Evolutionary conservation across 441 rosid genomes (phyloP).

Genomic region (Hura crepitans): DNA sequence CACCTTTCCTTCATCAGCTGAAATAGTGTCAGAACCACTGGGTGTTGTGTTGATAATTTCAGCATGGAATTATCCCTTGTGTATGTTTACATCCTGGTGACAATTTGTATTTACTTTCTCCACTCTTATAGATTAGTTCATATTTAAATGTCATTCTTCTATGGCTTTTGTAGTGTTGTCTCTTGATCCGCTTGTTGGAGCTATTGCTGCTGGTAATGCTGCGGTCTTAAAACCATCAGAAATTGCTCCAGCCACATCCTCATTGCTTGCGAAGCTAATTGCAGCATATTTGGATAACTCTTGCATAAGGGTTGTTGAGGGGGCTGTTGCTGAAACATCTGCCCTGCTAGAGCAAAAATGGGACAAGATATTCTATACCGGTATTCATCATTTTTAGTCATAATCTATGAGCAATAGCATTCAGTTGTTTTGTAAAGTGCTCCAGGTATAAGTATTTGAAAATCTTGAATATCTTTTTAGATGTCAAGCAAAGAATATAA

Average conservation of each 20-base stretch:
- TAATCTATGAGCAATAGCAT: neutral
- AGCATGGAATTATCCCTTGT: slow-evolving; percentile 71
- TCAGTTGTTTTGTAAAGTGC: neutral
- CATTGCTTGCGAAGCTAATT: slow-evolving; percentile 50
- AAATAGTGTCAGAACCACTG: slow-evolving; percentile 65
- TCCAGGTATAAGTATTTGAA: neutral
- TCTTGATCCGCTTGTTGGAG: slow-evolving; percentile 73
- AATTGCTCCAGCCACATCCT: slow-evolving; percentile 57
- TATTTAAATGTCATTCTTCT: slow-evolving; percentile 7
- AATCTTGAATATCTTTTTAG: neutral
- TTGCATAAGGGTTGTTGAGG: slow-evolving; percentile 59
- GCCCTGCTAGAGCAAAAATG: slow-evolving; percentile 73
- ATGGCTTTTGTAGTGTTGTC: slow-evolving; percentile 46
- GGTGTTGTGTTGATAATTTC: slow-evolving; percentile 72
- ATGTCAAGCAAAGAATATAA: neutral
- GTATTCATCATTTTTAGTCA: slow-evolving; percentile 28
- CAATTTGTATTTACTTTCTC: neutral
- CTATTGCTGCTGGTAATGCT: slow-evolving; percentile 75
- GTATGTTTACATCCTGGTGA: slow-evolving; percentile 30
- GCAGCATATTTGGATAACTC: slow-evolving; percentile 54
- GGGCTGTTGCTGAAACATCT: slow-evolving; percentile 56
- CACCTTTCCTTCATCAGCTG: slow-evolving; percentile 70
- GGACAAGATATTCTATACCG: slow-evolving; percentile 81
- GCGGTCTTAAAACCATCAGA: slow-evolving; percentile 73
- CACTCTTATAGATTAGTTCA: too few relatives aligned